Base-by-base conservation (phyloP, 2,329 filamentous ascomycete species). In the Salinomyces thailandicus region DNA sequence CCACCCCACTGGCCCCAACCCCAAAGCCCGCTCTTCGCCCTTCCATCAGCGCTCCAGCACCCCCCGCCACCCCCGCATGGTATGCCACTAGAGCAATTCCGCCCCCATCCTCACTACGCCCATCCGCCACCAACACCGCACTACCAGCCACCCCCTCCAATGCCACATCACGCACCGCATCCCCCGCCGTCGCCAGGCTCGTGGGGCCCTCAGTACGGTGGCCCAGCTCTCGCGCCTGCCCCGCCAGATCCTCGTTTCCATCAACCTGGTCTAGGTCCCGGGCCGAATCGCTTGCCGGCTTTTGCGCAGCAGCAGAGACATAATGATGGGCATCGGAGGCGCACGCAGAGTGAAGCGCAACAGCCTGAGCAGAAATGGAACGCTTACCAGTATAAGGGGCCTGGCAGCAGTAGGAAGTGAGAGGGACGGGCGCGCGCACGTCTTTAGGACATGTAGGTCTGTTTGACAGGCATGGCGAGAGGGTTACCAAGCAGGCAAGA, bases 221-320 rank as follows among this genome's bases (percentile, higher is more conserved):
- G 50, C 4, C 51, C 43, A 17, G 22, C 50, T 1, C 39, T 54
- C 9, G 51, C 51, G 15, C 51, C 51, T 12, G 50, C 48, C n/a
- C 41, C 36, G 6, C 42, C 45, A 4, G 49, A 51, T 20, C 26
- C 38, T 14, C 18, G 46, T 7, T 42, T 35, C 24, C 44, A 50
- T 24, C 38, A 33, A 8, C 48, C 51, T 7, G 49, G 47, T 12
- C 51, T 51, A 24, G 9, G 43, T 13, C 33, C 40, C 5, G 12
- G 33, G 22, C 9, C 22, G 18, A 18, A 39, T 30, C 49, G 44
- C 18, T 33, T 42, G 12, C 52, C 52, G 7, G 52, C 50, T 13
- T 55, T 55, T 39, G 52, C 51, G 9, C 52, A 54, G 37, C 50
- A 51, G 42, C 39, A 38, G 15, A 18, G 45, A 13, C 33, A 42